Evolutionary conservation across 1,284 basidiomycete species (phyloP).

Genomic region (Malassezia yamatoensis): DNA sequence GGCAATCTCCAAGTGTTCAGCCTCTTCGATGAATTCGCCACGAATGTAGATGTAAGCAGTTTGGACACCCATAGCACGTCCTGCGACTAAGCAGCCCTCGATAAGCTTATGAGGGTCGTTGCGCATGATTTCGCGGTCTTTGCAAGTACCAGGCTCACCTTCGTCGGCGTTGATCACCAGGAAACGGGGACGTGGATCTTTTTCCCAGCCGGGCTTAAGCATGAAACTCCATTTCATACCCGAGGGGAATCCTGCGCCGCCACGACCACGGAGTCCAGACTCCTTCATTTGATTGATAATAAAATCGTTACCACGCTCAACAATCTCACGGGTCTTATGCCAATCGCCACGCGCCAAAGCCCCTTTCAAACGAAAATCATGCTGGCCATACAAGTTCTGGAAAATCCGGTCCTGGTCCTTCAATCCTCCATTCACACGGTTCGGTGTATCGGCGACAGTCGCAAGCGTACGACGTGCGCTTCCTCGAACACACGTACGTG

Average conservation of each 20-base stretch:
- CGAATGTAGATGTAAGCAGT: constrained; percentile 99
- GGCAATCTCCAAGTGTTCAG: constrained; percentile 80
- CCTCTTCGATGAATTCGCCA: constrained; percentile 94
- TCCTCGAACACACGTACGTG: neutral
- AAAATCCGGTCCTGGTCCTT: constrained; percentile 48
- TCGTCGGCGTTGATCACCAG: constrained; percentile 97
- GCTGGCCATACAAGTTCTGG: constrained; percentile 46
- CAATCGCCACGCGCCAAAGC: constrained; percentile 63
- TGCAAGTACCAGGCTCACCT: constrained; percentile 97
- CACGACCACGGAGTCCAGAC: constrained; percentile 86
- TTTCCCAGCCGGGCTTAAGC: constrained; percentile 98
- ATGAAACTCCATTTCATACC: constrained; percentile 95
- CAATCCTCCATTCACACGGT: constrained; percentile 39
- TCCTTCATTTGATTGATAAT: constrained; percentile 93
- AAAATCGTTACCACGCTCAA: constrained; percentile 91
- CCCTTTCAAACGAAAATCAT: constrained; percentile 46
- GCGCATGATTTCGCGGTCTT: constrained; percentile 93
- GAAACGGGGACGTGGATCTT: constrained; percentile 83
- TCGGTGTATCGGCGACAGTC: constrained; percentile 43
- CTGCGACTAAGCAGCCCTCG: constrained; percentile 93
- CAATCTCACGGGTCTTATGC: constrained; percentile 92
- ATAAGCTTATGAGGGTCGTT: constrained; percentile 97
- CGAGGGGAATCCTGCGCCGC: constrained; percentile 92
- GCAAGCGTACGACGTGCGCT: constrained; percentile 29
- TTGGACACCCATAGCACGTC: constrained; percentile 93